These are phyloP conservation scores for Lathyrus tuberosus DNA, from an alignment of 306 rosid genomes.

Conservation along the genomic window DNA sequence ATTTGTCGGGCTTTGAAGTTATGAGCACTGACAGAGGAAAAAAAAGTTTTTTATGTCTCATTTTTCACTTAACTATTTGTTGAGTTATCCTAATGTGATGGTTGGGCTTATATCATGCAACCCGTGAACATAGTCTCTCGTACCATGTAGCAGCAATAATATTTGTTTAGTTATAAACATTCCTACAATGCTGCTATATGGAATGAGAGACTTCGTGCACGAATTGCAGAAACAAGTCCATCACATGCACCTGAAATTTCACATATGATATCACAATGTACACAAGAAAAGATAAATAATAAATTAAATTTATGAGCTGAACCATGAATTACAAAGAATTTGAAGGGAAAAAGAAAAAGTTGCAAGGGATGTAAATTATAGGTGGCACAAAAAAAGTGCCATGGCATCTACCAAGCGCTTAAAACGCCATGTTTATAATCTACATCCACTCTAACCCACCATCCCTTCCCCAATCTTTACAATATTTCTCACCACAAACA, in stretches of 20 bases:
- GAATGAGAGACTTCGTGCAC: background rate
- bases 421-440: conserved; percentile 33
- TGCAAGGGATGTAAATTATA: conserved; percentile 10
- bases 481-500: conserved; percentile 14
- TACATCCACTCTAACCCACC: conserved; percentile 13
- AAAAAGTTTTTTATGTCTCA: conserved; percentile 15
- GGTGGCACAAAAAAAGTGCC: conserved; percentile 31
- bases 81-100: too few relatives aligned
- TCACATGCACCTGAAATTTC: background rate
- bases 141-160: background rate
- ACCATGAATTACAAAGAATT: conserved; percentile 16
- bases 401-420: conserved; percentile 3
- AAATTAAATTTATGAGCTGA: conserved; percentile 32
- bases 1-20: conserved; percentile 31
- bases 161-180: background rate
- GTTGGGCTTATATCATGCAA: background rate
- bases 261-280: conserved; percentile 1
- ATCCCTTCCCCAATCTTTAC: conserved; percentile 26
- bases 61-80: conserved; percentile 29
- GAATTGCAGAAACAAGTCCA: background rate
- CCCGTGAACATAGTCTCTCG: background rate
- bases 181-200: background rate
- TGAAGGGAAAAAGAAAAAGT: conserved; percentile 5
- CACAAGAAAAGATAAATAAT: background rate
- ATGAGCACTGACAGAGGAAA: background rate